Evolutionary conservation across 192 early-diverging fungal genomes (phyloP).

Genomic region (Dissophora ornata): DNA sequence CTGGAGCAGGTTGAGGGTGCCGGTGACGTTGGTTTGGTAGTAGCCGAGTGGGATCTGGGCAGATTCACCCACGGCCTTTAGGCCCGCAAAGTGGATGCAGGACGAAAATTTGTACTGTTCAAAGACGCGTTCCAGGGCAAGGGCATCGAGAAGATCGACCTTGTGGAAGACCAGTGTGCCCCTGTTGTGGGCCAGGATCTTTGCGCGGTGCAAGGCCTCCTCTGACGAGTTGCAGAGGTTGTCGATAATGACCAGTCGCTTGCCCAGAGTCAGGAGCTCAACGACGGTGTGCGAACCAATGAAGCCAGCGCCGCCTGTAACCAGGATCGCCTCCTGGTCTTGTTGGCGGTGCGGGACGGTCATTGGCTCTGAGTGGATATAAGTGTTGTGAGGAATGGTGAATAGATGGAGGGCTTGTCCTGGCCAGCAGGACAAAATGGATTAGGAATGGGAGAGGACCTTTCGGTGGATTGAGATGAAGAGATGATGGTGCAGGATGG

Average conservation of each 20-base stretch:
- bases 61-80: conserved; percentile 87
- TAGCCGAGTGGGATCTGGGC: conserved; percentile 81
- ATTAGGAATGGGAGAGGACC: background rate
- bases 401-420: conserved; percentile 7
- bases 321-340: conserved; percentile 53
- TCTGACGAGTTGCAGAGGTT: conserved; percentile 80
- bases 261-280: conserved; percentile 72
- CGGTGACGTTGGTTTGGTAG: conserved; percentile 94
- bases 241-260: conserved; percentile 88
- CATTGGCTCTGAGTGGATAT: conserved; percentile 10
- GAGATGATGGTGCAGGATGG: conserved; percentile 3
- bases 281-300: conserved; percentile 93
- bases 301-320: conserved; percentile 83
- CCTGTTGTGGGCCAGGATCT: conserved; percentile 40
- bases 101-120: conserved; percentile 49
- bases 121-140: conserved; percentile 53
- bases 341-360: conserved; percentile 13
- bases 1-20: conserved; percentile 85
- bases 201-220: conserved; percentile 47
- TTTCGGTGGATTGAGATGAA: conserved; percentile 6
- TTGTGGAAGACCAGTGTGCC: conserved; percentile 54
- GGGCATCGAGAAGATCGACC: conserved; percentile 56
- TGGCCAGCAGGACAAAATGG: conserved; percentile 32
- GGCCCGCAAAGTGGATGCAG: conserved; percentile 85
- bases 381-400: conserved; percentile 25